These are phyloP conservation scores for Dendrothele bispora DNA, from an alignment of 768 basidiomycete genomes.

Conservation along the genomic window DNA sequence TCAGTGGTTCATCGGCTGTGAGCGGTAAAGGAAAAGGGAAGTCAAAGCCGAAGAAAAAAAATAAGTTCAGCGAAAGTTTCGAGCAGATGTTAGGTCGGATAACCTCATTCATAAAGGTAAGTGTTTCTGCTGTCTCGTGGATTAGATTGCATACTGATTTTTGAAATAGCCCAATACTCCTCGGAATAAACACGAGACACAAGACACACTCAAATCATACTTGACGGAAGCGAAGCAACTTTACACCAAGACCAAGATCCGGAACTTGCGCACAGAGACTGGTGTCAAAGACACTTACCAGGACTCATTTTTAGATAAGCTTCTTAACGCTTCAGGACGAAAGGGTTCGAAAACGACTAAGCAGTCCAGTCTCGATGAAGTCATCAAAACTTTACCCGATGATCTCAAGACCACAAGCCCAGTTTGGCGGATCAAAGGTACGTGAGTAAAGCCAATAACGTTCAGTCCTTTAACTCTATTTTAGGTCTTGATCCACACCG, in stretches of 20 bases:
- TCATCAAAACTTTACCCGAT: not conserved
- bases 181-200: not conserved
- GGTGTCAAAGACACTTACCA: not conserved
- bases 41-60: no score
- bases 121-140: not conserved
- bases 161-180: not conserved
- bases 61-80: not conserved
- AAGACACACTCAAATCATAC: not conserved
- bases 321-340: not conserved
- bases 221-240: not conserved
- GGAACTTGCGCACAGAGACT: not conserved
- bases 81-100: not conserved
- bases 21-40: not conserved
- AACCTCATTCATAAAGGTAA: not conserved
- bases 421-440: conserved; percentile 17
- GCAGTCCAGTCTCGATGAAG: not conserved
- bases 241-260: not conserved
- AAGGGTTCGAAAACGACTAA: not conserved
- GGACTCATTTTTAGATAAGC: not conserved
- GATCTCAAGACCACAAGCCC: conserved; percentile 13
- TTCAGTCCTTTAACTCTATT: conserved; percentile 12
- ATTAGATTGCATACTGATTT: not conserved
- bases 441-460: conserved; percentile 13
- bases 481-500: conserved; percentile 18
- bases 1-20: not conserved